Percentiles rank a stretch among this genome's conserved stretches.
Evolutionary conservation across 75 land plant species (phyloP).

Genomic region (Sequoiadendron giganteum): DNA sequence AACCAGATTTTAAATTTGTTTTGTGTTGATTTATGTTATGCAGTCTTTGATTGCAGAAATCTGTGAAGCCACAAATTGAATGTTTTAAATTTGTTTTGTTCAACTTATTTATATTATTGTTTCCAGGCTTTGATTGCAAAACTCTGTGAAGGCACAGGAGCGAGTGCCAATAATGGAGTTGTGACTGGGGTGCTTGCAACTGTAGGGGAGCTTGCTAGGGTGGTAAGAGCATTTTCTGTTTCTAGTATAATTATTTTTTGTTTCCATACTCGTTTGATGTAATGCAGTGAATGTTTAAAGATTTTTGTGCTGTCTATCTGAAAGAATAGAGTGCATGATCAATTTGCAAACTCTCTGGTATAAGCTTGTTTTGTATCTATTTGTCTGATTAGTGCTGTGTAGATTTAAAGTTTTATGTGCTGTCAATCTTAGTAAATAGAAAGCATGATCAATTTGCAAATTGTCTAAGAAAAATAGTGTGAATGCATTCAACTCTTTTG

Average conservation of each 20-base stretch:
- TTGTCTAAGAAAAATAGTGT: neutral
- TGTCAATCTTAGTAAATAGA: neutral
- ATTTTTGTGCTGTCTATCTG: neutral
- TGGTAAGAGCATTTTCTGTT: constrained; percentile 49
- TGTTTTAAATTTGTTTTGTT: constrained; percentile 14
- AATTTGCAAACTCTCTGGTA: neutral
- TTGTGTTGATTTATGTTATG: neutral
- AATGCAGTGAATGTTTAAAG: neutral
- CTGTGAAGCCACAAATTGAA: constrained; percentile 59
- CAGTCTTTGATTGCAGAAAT: constrained; percentile 85
- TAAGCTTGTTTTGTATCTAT: neutral
- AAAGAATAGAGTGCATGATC: neutral
- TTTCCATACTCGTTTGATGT: neutral
- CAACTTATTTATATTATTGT: neutral
- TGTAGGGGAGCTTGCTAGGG: constrained; percentile 98
- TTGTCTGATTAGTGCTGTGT: neutral
- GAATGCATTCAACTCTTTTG: neutral
- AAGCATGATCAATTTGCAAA: neutral
- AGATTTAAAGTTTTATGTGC: neutral
- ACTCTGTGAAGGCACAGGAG: constrained; percentile 71
- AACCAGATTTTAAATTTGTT: neutral
- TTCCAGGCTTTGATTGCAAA: constrained; percentile 81
- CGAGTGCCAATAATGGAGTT: constrained; percentile 82
- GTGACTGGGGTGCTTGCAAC: constrained; percentile 95
- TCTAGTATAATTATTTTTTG: neutral